Base-by-base conservation (phyloP, 1,284 basidiomycete genomes). In the Trametes pubescens region DNA sequence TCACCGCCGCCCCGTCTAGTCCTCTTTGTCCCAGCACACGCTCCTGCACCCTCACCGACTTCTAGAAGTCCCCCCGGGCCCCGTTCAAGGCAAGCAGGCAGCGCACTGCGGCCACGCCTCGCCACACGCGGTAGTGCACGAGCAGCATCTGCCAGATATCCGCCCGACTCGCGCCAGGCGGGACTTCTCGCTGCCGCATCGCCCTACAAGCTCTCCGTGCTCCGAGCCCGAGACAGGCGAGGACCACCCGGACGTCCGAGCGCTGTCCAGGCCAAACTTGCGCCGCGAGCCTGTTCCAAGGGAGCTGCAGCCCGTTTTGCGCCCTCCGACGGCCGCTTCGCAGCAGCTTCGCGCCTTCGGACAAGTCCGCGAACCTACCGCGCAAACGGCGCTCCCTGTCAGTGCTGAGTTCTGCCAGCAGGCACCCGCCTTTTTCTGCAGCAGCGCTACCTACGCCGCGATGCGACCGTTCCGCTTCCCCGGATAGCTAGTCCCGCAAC, bases 161-260 rank as follows among this genome's bases (percentile, higher is more conserved):
- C 10, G 21, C 51, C 44, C 51, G 51, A 9, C 37, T 11, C 37
- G 35, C 51, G 14, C 48, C 2, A 49, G 10, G 5, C 26, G 22
- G 22, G 44, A 10, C 21, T 18, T 4, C 29, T 26, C 48, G 16
- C 29, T 18, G 18, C 29, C 16, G 49, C 29, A 35, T 51, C 49
- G 49, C 49, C 49, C 29, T 21, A 13, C 29, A 29, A 29, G 18
- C 26, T 35, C 53, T 7, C 13, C 8, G 16, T n/a, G 10, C 26
- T 21, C 51, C 51, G 51, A 52, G 51, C 35, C 35, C 94, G 72
- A 40, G 37, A 34, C 7, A n/a, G 46, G 55, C 46, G 56, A 35
- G 46, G 56, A 24, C 40, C 56, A 16, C 49, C 46, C 56, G 56
- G 16, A 10, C n/a, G 22, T 49, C 56, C 46, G 56, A 40, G 18